phyloP scores from a whole-genome alignment of 305 asterid species.

The Withania somnifera region DNA sequence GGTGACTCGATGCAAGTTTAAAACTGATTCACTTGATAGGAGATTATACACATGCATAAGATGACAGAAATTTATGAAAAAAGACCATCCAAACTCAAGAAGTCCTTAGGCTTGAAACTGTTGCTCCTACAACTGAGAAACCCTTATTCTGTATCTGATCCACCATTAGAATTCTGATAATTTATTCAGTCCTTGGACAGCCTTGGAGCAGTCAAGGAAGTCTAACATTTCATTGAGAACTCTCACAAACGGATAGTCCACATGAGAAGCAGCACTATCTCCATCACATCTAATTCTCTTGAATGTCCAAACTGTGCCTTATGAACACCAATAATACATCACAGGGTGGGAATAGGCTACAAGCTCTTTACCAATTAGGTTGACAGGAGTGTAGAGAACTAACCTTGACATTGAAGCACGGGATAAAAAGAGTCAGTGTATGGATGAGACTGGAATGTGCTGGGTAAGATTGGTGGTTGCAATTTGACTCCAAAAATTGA shows the following conservation, averaged over 20 bases:
- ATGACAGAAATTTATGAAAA: background rate
- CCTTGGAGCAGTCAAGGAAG: too few relatives aligned
- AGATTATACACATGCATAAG: background rate
- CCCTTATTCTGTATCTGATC: background rate
- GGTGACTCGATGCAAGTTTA: background rate
- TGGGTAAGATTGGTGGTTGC: slow-evolving; percentile 9
- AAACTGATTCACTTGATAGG: background rate
- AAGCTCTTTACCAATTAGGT: background rate
- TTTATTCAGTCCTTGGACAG: too few relatives aligned
- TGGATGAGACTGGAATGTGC: slow-evolving; percentile 9
- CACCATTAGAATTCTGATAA: background rate
- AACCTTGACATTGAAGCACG: slow-evolving; percentile 26
- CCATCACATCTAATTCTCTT: background rate
- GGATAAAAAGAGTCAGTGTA: slow-evolving; percentile 4
- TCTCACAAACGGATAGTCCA: slow-evolving; percentile 28
- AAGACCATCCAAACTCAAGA: background rate
- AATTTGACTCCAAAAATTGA: background rate
- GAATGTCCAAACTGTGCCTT: background rate
- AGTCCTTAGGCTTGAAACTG: background rate
- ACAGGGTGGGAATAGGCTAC: background rate
- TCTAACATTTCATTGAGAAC: slow-evolving; percentile 5
- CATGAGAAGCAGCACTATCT: background rate
- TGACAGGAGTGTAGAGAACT: background rate
- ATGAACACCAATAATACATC: background rate
- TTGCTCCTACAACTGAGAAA: background rate